Percentiles rank a stretch among this genome's conserved stretches.
Conservation (phyloP, 805 yeast genomes). For the Priceomyces castillae region DNA sequence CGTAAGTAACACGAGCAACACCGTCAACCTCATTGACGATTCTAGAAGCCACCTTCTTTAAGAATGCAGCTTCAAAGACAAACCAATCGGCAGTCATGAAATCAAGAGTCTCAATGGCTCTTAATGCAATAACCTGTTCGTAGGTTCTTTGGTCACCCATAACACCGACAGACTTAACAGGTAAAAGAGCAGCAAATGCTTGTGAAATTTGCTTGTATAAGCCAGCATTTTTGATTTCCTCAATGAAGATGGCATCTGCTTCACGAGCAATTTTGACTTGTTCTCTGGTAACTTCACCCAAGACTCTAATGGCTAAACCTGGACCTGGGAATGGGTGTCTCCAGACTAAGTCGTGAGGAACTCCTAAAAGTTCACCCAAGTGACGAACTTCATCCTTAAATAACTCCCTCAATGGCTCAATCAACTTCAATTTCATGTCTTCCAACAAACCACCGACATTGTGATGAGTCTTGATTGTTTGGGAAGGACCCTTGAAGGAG, state of each 20-base stretch:
- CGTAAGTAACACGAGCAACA: slow-evolving; percentile 98
- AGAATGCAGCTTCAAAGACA: slow-evolving; percentile 86
- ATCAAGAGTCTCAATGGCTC: slow-evolving; percentile 97
- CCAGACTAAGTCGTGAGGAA: slow-evolving; percentile 97
- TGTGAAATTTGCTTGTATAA: slow-evolving; percentile 90
- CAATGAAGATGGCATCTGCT: slow-evolving; percentile 94
- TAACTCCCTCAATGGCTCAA: slow-evolving; percentile 97
- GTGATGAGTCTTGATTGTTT: slow-evolving; percentile 98
- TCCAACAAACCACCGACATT: slow-evolving; percentile 98
- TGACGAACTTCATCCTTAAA: slow-evolving; percentile 99
- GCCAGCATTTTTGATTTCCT: slow-evolving; percentile 92
- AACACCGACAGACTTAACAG: slow-evolving; percentile 98
- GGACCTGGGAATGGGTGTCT: slow-evolving; percentile 99
- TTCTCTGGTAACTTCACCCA: slow-evolving; percentile 91
- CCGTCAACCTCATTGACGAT: slow-evolving; percentile 98
- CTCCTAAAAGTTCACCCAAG: slow-evolving; percentile 90
- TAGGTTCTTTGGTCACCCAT: slow-evolving; percentile 99
- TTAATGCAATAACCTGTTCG: slow-evolving; percentile 97
- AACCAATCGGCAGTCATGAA: slow-evolving; percentile 99
- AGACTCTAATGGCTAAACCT: slow-evolving; percentile 96
- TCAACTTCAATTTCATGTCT: slow-evolving; percentile 96
- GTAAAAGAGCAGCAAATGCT: slow-evolving; percentile 95
- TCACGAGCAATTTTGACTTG: slow-evolving; percentile 97
- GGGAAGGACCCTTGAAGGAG: slow-evolving; percentile 99
- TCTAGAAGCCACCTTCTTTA: slow-evolving; percentile 90